Base-by-base conservation (phyloP, 225 moss, liverwort and hornwort species). In the Physcomitrium patens region DNA sequence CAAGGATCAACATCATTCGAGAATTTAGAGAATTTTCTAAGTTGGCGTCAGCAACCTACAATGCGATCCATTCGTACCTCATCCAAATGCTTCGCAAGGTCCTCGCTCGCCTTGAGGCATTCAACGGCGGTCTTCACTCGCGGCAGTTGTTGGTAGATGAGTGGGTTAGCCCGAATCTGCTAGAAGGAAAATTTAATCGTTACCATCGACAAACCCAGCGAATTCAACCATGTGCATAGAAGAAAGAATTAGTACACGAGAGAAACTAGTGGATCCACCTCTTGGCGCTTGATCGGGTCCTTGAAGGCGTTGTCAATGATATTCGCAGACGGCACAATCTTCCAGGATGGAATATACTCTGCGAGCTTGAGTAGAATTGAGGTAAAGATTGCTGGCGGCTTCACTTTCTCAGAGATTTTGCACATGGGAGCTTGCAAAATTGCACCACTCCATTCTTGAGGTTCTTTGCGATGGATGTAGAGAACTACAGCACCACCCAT, bases 361-460 rank as follows among this genome's bases (percentile, higher is more conserved):
- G 67, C 54, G 0, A 90, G 41, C 68, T 73, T 68, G 3, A 0
- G 51, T 10, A 90, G 70, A 23, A 83, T 51, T n/a, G 59, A 41
- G 26, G 51, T 49, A 1, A 85, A 72, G 3, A 85, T 0, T 9
- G 78, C 22, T 0, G 85, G 74, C 13, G 90, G 90, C 75, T 82
- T 85, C 1, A 90, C 9, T 71, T 87, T 87, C 54, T 83, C 83
- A 0, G 87, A 79, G 14, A 90, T 85, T 78, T 87, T 89, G 45
- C 89, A 89, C 91, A 91, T 91, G 24, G 91, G 91, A 28, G 91
- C 91, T 13, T 89, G 82, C 0, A 91, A 79, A 9, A 91, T 74
- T 72, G 88, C 86, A 11, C 91, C 91, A 45, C 80, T 89, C 82
- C 84, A 89, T 41, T 82, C 74, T 13, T 77, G 64, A 1, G 91